A percentile compares a stretch with the other conserved stretches of the same genome.
Evolutionary conservation across 2,329 filamentous ascomycete species (phyloP).

Genomic region (Penicillium sp.): DNA sequence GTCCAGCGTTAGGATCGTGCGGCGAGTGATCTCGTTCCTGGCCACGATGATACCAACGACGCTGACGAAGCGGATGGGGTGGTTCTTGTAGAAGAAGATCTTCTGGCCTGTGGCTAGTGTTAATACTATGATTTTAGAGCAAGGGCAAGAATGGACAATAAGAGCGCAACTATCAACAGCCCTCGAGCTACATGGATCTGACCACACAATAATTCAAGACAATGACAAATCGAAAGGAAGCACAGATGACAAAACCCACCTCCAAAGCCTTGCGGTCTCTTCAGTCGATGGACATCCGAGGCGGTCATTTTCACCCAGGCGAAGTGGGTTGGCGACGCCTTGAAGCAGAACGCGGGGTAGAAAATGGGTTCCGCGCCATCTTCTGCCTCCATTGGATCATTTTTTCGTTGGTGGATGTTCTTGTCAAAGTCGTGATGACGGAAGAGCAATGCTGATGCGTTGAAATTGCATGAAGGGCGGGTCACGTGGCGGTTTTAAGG

Average conservation of each 20-base stretch:
- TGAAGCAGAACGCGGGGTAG: constrained; percentile 59
- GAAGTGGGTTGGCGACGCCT: constrained; percentile 57
- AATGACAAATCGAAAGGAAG: background rate
- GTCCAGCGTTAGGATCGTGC: constrained; percentile 54
- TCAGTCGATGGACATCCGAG: constrained; percentile 52
- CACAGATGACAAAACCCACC: constrained; percentile 36
- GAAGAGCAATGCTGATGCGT: background rate
- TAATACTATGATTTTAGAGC: background rate
- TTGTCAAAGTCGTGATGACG: background rate
- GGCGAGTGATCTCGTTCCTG: constrained; percentile 52
- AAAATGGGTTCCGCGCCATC: constrained; percentile 34
- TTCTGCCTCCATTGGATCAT: constrained; percentile 28
- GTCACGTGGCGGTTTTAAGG: constrained; percentile 3
- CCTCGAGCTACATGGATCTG: background rate
- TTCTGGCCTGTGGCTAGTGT: constrained; percentile 44
- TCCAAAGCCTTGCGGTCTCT: constrained; percentile 47
- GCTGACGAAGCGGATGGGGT: constrained; percentile 72
- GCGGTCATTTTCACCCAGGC: constrained; percentile 59
- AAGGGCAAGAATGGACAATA: background rate
- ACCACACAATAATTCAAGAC: background rate
- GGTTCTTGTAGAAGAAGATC: constrained; percentile 64
- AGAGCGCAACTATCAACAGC: background rate
- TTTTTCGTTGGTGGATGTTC: constrained; percentile 12
- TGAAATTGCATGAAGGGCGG: background rate
- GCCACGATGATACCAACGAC: constrained; percentile 66